Evolutionary conservation across 192 early-diverging fungal species (phyloP).

Genomic region (Geosiphon pyriformis): DNA sequence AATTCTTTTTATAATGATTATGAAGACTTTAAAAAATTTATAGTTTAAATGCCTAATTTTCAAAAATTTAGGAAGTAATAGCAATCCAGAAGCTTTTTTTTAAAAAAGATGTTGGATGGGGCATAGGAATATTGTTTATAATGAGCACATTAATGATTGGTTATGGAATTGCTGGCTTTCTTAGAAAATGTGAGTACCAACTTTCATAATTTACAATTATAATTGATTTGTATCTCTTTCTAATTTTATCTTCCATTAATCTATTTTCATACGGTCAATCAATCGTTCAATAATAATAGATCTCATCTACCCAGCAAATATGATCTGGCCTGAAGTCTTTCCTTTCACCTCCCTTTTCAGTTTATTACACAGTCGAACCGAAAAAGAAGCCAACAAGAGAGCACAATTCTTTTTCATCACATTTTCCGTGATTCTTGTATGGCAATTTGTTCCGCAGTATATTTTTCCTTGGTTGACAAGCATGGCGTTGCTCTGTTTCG

Average conservation of each 20-base stretch:
- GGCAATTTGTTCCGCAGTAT: conserved; percentile 45
- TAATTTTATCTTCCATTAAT: too few species aligned
- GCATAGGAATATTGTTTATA: conserved; percentile 49
- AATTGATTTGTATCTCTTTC: too few species aligned
- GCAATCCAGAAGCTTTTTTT: conserved; percentile 55
- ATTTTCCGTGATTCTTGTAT: conserved; percentile 37
- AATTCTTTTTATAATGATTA: background rate
- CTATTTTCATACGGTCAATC: too few species aligned
- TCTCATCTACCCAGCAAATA: conserved; percentile 50
- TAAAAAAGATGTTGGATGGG: conserved; percentile 48
- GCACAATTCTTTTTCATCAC: conserved; percentile 41
- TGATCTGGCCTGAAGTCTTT: conserved; percentile 84
- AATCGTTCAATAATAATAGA: too few species aligned
- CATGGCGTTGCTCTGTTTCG: conserved; percentile 34
- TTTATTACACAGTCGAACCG: conserved; percentile 34
- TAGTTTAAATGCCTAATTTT: too few species aligned
- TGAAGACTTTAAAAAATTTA: background rate
- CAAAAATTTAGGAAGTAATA: conserved; percentile 38
- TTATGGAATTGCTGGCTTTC: conserved; percentile 69
- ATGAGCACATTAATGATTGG: conserved; percentile 56
- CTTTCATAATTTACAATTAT: too few species aligned
- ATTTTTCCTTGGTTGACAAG: conserved; percentile 30
- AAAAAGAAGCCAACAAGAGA: background rate
- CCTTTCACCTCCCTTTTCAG: conserved; percentile 44
- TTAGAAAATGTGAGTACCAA: conserved; percentile 46